Percentiles rank a stretch among this genome's conserved stretches.
phyloP scores from a whole-genome alignment of 148 eudicot species.

The Fagopyrum homotropicum region DNA sequence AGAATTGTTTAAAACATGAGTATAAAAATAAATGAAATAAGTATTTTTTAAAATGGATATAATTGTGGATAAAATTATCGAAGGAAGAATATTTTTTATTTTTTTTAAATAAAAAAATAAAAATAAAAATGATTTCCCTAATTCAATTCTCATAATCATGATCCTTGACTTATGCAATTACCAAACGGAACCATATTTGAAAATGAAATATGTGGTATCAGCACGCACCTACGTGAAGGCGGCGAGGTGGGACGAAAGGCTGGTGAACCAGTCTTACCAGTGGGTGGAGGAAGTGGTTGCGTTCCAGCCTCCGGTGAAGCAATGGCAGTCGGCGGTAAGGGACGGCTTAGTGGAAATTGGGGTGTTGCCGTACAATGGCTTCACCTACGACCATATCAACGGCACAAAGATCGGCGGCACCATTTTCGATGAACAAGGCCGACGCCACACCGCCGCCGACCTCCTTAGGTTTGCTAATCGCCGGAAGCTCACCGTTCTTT shows the following conservation, averaged over 20 bases:
- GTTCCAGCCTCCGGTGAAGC: conserved; percentile 43
- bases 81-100: too few relatives aligned
- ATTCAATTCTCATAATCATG: too few relatives aligned
- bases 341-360: conserved; percentile 67
- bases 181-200: not conserved
- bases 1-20: too few relatives aligned
- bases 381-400: conserved; percentile 55
- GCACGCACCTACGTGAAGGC: conserved; percentile 23
- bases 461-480: conserved; percentile 72
- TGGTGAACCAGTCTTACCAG: conserved; percentile 61
- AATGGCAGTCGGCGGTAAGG: conserved; percentile 65
- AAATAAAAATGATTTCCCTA: too few relatives aligned
- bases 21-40: too few relatives aligned
- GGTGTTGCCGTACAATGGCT: conserved; percentile 56
- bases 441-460: conserved; percentile 85
- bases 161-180: not conserved
- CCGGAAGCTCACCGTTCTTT: conserved; percentile 33
- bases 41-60: too few relatives aligned
- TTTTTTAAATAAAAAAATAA: too few relatives aligned
- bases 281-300: conserved; percentile 80
- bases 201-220: not conserved
- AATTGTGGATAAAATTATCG: too few relatives aligned
- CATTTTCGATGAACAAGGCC: conserved; percentile 63
- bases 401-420: conserved; percentile 85
- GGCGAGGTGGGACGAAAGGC: conserved; percentile 46